Evolutionary conservation across 768 basidiomycete species (phyloP), one percentile per base, ranked within the genome.

Genomic region (Amanita muscaria): DNA sequence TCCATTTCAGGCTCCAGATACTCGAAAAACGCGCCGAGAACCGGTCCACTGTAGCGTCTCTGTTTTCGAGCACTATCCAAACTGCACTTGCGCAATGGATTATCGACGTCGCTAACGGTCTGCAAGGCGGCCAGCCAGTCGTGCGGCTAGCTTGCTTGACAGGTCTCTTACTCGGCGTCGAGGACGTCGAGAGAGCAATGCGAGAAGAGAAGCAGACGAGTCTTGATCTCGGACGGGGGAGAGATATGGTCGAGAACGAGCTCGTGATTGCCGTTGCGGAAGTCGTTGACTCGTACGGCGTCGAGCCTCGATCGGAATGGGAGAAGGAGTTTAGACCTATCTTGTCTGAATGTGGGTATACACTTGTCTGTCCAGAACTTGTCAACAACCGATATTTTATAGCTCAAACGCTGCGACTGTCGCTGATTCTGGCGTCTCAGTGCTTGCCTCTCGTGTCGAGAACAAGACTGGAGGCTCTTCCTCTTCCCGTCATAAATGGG

Each of bases 191-290:
- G 51, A 53, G 54, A n/a, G n/a, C n/a, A 5, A 49, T 54, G 39
- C 59, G 51, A 44, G 58, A 49, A 40, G 53, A 55, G 30, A 53
- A 45, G 44, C 50, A 50, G 40, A 50, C 55, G 46, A 43, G 57
- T 40, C 34, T 63, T 42, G 49, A 61, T 35, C 42, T 59, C 19
- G 53, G 56, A 11, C 55, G 56, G n/a, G 58, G 60, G 7, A 67
- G 70, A 35, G 61, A 63, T 3, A 56, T 55, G 33, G 70, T 81
- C 8, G 80, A 88, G 58, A 74, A 82, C 43, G 81, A 85, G 53
- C 57, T 77, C 19, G 65, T 88, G 23, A 65, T 89, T 21, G 75
- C 82, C 3, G 65, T 87, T 21, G 85, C 87, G 6, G 85, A 88
- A 56, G 73, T 83, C 18, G 74, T 88, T 58, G 85, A 88, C 51